phyloP scores from a whole-genome alignment of 208 protist species.

The Wallacemonas sp. region DNA sequence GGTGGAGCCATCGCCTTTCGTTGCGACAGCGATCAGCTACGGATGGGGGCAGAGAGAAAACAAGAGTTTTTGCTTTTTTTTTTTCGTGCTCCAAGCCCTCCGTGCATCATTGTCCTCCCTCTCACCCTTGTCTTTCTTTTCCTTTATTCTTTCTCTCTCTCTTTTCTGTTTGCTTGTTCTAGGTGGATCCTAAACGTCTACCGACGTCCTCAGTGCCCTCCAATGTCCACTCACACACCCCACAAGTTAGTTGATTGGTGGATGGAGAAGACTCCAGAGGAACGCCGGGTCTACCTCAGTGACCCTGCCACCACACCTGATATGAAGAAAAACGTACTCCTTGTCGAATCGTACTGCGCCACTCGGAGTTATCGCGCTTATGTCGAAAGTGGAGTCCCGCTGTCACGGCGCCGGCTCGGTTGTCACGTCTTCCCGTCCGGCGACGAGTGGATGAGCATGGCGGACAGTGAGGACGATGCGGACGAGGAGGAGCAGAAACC shows the following conservation, averaged over 20 bases:
- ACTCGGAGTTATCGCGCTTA: constrained; percentile 61
- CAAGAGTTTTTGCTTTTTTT: no score
- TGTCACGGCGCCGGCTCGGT: constrained; percentile 36
- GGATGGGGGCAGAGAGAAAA: no score
- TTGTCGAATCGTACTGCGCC: constrained; percentile 54
- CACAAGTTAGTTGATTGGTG: constrained; percentile 53
- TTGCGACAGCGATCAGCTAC: no score
- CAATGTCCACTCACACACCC: constrained; percentile 14
- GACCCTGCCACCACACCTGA: constrained; percentile 39
- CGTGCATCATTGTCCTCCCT: no score
- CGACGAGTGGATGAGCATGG: background rate
- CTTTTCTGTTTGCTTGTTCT: no score
- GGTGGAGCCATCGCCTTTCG: no score
- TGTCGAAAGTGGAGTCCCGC: constrained; percentile 31
- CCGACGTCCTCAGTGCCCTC: no score
- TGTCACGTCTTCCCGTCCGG: constrained; percentile 6
- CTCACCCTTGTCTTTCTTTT: no score
- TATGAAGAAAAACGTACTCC: constrained; percentile 49
- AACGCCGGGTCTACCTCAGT: constrained; percentile 52
- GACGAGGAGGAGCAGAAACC: background rate
- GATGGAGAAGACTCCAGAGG: constrained; percentile 59
- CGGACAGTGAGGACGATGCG: constrained; percentile 19
- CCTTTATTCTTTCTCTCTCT: no score
- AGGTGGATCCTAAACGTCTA: no score
- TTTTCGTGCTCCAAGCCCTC: no score